These are phyloP conservation scores for Brassica nigra DNA, from an alignment of 345 rosid species.

Conservation along the genomic window DNA sequence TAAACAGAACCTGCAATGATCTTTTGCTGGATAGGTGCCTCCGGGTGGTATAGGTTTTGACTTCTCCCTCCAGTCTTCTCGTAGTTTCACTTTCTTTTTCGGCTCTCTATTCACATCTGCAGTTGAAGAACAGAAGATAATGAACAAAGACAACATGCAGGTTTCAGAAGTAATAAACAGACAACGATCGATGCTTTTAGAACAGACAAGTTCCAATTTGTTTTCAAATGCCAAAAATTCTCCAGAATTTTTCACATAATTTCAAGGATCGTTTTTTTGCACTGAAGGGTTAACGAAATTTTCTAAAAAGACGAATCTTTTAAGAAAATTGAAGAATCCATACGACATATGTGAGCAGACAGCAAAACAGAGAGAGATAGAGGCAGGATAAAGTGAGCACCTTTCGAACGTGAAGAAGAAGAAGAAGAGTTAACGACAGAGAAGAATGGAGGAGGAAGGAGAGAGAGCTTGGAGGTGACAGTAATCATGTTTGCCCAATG, in stretches of 20 bases:
- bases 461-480: constrained; percentile 43
- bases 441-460: constrained; percentile 35
- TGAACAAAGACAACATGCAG: background rate
- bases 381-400: constrained; percentile 34
- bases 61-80: constrained; percentile 87
- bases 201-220: background rate
- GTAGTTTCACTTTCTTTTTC: constrained; percentile 55
- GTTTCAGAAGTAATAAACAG: background rate
- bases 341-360: background rate
- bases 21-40: constrained; percentile 91
- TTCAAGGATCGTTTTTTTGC: background rate
- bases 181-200: background rate
- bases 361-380: background rate
- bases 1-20: constrained; percentile 76
- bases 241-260: background rate
- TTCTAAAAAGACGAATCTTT: constrained; percentile 6
- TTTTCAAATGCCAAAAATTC: background rate
- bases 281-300: background rate
- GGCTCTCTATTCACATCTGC: constrained; percentile 44
- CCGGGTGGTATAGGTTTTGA: constrained; percentile 89
- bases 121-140: background rate
- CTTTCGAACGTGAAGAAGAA: constrained; percentile 52
- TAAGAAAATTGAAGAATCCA: constrained; percentile 11
- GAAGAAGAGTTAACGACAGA: constrained; percentile 43
- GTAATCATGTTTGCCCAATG: constrained; percentile 33